Base-by-base conservation (phyloP, 2,329 filamentous ascomycete genomes). In the Fusarium cicatricum region DNA sequence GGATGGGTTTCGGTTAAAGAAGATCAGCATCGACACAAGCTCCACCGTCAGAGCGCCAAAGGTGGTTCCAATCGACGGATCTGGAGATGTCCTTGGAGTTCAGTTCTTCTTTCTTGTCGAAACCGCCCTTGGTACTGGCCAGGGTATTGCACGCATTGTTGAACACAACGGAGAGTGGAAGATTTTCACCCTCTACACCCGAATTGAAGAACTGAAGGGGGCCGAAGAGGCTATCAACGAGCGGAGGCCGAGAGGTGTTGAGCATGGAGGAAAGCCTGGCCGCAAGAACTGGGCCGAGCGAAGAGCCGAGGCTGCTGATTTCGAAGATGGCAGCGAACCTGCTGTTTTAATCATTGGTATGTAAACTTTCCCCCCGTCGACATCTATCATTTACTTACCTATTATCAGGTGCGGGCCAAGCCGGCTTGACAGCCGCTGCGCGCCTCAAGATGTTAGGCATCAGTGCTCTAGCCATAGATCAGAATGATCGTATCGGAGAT, bases 151-250 rank as follows among this genome's bases (percentile, higher is more conserved):
- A 0, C 76, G 85, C 4, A 69, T 90, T 1, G 75, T 79, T 0
- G 70, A 78, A 32, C 69, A 78, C 19, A 72, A 77, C 41, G 74
- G 70, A 0, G 31, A 53, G 3, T 90, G 86, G 86, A 87, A 85
- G 67, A 81, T 85, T 0, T 88, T 84, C 58, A 87, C 85, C 2
- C 64, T 90, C 0, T 90, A 85, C 65, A 90, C 88, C 0, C 76
- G 78, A 0, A 73, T 91, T 5, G 67, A 78, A 2, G 79, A 82
- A 32, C 60, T 91, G 5, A 81, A 76, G 4, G 83, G 80, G 0
- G 72, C 80, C 44, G 81, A 86, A 54, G 85, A 90, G 68, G 58
- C 63, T 0, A 68, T 78, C 1, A 76, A 79, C 2, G 66, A 65
- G 1, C 77, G 76, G 4, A 77, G 88, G 23, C 80, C 84, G 0